Base-by-base conservation (phyloP, 495 filamentous ascomycete genomes). In the Hypoxylon fuscum region DNA sequence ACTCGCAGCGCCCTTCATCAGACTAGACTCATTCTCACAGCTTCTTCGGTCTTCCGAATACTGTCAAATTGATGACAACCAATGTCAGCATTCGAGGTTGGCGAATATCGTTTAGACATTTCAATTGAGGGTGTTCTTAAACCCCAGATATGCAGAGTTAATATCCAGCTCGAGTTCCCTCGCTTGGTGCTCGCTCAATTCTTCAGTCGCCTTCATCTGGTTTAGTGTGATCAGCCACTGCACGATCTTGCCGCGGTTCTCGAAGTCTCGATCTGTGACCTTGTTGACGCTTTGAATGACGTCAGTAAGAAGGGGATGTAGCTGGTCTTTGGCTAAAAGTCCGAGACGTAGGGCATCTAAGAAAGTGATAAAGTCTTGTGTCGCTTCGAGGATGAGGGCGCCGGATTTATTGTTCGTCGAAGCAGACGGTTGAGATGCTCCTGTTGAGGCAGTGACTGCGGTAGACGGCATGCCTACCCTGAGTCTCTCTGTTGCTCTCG, bases 361-460 rank as follows among this genome's bases (percentile, higher is more conserved):
- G 75, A 97, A 93, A 0, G 96, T 99, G 73, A 99, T 98, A 70
- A 99, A 99, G 71, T 96, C 93, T 74, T 98, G 92, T 3, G 95
- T 97, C 3, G 95, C 93, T 44, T 90, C 84, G 22, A 94, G 74
- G 53, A 97, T 92, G 32, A 94, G 80, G 35, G 87, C 84, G 21
- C 90, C 91, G 15, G 88, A 88, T 51, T 86, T 85, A 38, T 81
- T 83, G 29, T 74, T 84, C 40, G 81, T 69, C 1, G 84, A 68
- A 38, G 76, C 82, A 73, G 68, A 79, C 69, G 65, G 66, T 41
- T 79, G 64, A 12, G 77, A 68, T 6, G 76, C 50, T 5, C 79
- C 73, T 2, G 82, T 79, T 22, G 81, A 82, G 25, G 85, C 77
- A 15, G 80, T 82, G 17, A 84, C 72, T 9, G 89, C 85, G 10